Percentiles rank a stretch among this genome's conserved stretches.
phyloP scores from a whole-genome alignment of 805 yeast species.

The Lachancea nothofagi region DNA sequence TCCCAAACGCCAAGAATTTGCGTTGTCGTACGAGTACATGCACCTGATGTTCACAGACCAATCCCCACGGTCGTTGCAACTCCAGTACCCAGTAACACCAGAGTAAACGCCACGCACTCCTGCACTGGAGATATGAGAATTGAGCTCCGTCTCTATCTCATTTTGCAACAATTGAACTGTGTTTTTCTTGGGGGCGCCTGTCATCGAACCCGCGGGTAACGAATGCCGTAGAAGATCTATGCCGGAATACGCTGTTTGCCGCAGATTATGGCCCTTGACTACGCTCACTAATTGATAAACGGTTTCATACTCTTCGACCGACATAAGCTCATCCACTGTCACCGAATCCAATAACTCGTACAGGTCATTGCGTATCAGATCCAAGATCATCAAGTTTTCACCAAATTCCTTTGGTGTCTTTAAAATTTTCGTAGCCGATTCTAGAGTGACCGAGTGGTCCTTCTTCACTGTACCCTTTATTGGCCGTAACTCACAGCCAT shows the following conservation, averaged over 20 bases:
- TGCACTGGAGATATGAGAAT: constrained; percentile 24
- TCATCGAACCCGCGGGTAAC: constrained; percentile 98
- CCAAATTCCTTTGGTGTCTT: constrained; percentile 90
- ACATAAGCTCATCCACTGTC: constrained; percentile 72
- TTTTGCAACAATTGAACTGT: constrained; percentile 76
- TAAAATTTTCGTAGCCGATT: constrained; percentile 56
- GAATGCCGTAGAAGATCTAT: constrained; percentile 73
- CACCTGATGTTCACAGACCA: constrained; percentile 96
- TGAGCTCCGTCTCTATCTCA: constrained; percentile 32
- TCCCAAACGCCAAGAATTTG: constrained; percentile 72
- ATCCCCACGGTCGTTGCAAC: constrained; percentile 77
- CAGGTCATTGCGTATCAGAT: constrained; percentile 87
- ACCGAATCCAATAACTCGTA: constrained; percentile 62
- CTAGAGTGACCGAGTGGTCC: constrained; percentile 45
- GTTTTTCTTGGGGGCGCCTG: constrained; percentile 96
- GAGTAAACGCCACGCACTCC: constrained; percentile 74
- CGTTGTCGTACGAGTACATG: constrained; percentile 54
- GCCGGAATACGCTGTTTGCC: constrained; percentile 45
- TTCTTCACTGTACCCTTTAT: constrained; percentile 93
- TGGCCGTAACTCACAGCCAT: constrained; percentile 76
- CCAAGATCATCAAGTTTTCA: constrained; percentile 95
- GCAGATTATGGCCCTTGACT: constrained; percentile 52
- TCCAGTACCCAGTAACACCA: constrained; percentile 96
- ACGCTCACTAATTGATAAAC: constrained; percentile 91
- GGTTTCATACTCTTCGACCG: constrained; percentile 85